phyloP scores from a whole-genome alignment of 441 rosid genomes.

The Adansonia grandidieri region DNA sequence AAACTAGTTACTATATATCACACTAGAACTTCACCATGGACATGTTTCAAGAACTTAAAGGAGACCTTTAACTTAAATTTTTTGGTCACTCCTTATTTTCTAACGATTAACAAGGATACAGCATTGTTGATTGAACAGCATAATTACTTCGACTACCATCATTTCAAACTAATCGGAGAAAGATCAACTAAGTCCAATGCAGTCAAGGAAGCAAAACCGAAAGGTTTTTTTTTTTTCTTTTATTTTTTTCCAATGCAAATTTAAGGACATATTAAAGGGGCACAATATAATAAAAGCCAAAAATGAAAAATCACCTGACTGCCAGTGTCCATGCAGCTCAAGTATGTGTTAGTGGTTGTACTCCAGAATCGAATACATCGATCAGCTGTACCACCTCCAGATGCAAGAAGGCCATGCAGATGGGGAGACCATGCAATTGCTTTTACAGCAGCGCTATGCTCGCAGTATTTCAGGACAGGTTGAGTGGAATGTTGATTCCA shows the following conservation, averaged over 20 bases:
- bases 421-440: constrained; percentile 99
- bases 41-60: neutral
- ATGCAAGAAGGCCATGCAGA: constrained; percentile 95
- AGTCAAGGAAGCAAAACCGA: neutral
- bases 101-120: neutral
- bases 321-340: constrained; percentile 89
- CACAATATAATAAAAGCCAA: neutral
- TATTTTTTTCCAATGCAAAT: neutral
- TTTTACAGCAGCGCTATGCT: constrained; percentile 95
- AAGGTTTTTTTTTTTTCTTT: too few species aligned
- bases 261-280: neutral
- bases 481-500: constrained; percentile 96
- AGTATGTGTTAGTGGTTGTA: constrained; percentile 81
- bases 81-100: neutral
- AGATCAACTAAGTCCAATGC: constrained; percentile 8
- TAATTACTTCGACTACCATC: neutral
- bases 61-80: neutral
- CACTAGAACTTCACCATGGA: neutral
- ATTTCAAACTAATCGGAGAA: constrained; percentile 1
- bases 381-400: constrained; percentile 98
- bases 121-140: neutral
- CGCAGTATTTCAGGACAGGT: constrained; percentile 80
- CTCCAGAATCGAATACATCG: constrained; percentile 95
- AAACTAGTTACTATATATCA: neutral
- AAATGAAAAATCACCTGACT: constrained; percentile 64